Conservation (phyloP, 2,329 filamentous ascomycete genomes). For the Domatiomyces catenatus region DNA sequence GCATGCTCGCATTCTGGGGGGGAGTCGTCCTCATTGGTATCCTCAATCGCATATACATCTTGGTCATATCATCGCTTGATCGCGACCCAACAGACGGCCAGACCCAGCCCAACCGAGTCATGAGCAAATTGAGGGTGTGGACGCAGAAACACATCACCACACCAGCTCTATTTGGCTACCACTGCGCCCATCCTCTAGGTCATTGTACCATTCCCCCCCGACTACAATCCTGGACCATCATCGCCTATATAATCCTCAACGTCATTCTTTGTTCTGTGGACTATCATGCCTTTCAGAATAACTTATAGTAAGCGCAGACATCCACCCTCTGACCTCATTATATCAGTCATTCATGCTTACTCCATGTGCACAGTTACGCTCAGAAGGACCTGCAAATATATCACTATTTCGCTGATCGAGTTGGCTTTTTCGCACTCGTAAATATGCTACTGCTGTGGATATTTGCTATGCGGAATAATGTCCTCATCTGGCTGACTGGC, state of each 20-base stretch:
- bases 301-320: constrained; percentile 28
- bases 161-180: constrained; percentile 2
- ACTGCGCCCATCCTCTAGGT: constrained; percentile 2
- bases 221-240: constrained; percentile 6
- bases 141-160: background rate
- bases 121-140: background rate
- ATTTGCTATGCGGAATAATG: constrained; percentile 51
- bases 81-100: background rate
- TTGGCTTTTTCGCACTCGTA: constrained; percentile 46
- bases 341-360: background rate
- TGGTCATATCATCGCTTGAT: background rate
- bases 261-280: constrained; percentile 27
- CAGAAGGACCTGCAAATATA: constrained; percentile 23
- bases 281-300: constrained; percentile 31
- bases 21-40: background rate
- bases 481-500: constrained; percentile 49
- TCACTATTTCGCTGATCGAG: constrained; percentile 47
- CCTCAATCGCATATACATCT: background rate
- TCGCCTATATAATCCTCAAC: constrained; percentile 4
- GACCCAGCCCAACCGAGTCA: background rate
- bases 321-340: background rate
- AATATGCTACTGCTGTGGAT: constrained; percentile 51
- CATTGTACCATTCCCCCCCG: constrained; percentile 6
- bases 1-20: background rate
- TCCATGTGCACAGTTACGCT: background rate